Percentiles rank a stretch among this genome's conserved stretches.
Conservation (phyloP, 75 land plant genomes). For the Isoetes taiwanensis region DNA sequence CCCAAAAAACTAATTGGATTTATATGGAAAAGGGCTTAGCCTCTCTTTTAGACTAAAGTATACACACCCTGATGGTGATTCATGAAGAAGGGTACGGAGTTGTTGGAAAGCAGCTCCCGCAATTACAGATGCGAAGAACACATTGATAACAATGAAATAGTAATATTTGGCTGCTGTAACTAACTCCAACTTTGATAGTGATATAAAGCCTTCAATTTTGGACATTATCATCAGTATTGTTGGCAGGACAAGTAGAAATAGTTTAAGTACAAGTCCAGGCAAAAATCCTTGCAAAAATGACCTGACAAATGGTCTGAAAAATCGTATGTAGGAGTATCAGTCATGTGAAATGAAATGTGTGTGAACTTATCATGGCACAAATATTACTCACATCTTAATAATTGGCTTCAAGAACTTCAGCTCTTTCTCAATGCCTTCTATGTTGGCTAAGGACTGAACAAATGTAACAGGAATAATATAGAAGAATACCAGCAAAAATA, state of each 20-base stretch:
- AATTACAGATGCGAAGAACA: constrained; percentile 49
- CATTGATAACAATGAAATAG: constrained; percentile 42
- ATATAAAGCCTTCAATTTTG: constrained; percentile 39
- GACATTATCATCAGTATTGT: constrained; percentile 47
- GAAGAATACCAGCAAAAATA: constrained; percentile 75
- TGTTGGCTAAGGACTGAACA: constrained; percentile 91
- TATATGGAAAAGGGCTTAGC: neutral
- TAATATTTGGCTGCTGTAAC: constrained; percentile 44
- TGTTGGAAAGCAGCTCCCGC: constrained; percentile 48
- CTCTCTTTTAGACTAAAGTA: no score
- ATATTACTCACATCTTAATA: constrained; percentile 34
- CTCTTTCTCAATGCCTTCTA: constrained; percentile 63
- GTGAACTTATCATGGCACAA: neutral
- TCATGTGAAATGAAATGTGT: no score
- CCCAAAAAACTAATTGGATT: neutral
- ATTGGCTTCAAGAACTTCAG: constrained; percentile 53
- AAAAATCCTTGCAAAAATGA: constrained; percentile 55
- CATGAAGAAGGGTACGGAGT: constrained; percentile 29
- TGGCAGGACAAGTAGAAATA: constrained; percentile 42
- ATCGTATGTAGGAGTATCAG: neutral
- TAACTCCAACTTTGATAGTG: constrained; percentile 34
- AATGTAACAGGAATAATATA: constrained; percentile 86
- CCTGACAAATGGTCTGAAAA: constrained; percentile 39
- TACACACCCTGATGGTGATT: constrained; percentile 7
- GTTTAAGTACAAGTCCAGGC: constrained; percentile 47